Base-by-base conservation (phyloP, 2,329 filamentous ascomycete genomes). In the Cyphellophora attinorum region DNA sequence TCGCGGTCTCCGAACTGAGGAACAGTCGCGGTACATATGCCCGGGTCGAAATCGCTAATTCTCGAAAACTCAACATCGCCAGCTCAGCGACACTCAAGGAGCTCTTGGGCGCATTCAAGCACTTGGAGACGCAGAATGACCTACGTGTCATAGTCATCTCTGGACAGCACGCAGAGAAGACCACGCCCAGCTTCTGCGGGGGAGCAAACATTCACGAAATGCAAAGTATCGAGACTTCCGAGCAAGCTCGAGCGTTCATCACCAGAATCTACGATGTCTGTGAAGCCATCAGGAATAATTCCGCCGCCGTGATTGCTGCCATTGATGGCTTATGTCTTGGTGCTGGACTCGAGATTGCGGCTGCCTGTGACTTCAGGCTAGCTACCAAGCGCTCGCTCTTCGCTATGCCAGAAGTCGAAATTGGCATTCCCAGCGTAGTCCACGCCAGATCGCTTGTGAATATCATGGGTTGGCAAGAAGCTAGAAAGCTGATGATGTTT, bases 171-270 rank as follows among this genome's bases (percentile, higher is more conserved):
- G 8, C 15, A 10, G 12, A 16, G 54, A 79, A 79, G 57, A 91
- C 84, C 41, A 93, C 85, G 66, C 93, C 85, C 63, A 86, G 88
- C 50, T 94, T 93, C 69, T 91, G 84, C 63, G 81, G 80, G 51
- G 93, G 85, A 44, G 88, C 88, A 51, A 89, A 93, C 59, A 84
- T 88, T 35, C 86, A 94, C 54, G 89, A 95, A 27, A 55, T 54
- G 50, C 39, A 41, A 6, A n/a, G n/a, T 2, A 21, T 55, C 17
- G 29, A 42, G 6, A 43, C 35, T 11, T 51, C 37, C 27, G 39
- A 28, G 11, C 47, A 56, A 6, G 60, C 61, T 2, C 38, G 50
- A 8, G 29, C 27, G 2, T 62, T 62, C 49, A 64, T 63, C 35
- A 47, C 41, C 5, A 42, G 39, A 10, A 45, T 61, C 11, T 55